Percentiles rank a stretch among this genome's conserved stretches.
Evolutionary conservation across 176 grass and related monocot genomes (phyloP).

Genomic region (Eremochloa ophiuroides): DNA sequence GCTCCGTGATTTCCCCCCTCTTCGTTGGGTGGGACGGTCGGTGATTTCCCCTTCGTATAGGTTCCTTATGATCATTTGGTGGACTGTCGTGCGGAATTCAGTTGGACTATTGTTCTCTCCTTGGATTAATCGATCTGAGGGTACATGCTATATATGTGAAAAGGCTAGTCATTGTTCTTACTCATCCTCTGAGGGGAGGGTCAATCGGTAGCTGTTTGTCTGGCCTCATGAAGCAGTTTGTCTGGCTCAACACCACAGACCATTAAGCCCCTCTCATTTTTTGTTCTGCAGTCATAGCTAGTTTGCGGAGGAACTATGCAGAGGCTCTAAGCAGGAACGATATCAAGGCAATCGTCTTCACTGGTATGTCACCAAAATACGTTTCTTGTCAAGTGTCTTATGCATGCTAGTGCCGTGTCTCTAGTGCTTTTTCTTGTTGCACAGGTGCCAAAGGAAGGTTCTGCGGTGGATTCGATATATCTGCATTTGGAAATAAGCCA

Average conservation of each 20-base stretch:
- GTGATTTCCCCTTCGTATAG: background rate
- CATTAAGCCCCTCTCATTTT: background rate
- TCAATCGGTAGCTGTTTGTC: no score
- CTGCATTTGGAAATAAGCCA: conserved; percentile 42
- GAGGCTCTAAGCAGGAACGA: conserved; percentile 65
- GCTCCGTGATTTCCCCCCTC: background rate
- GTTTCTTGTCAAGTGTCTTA: background rate
- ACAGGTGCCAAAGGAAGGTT: conserved; percentile 73
- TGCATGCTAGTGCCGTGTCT: background rate
- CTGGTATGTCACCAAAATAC: conserved; percentile 34
- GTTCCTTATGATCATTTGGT: no score
- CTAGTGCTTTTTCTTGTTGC: background rate
- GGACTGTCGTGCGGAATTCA: no score
- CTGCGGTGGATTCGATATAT: conserved; percentile 83
- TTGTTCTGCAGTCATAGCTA: conserved; percentile 56
- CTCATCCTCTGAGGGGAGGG: no score
- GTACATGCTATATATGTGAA: no score
- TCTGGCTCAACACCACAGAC: no score
- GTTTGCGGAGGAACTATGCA: conserved; percentile 52
- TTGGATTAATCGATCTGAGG: background rate
- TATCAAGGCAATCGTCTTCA: conserved; percentile 85
- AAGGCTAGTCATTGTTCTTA: no score
- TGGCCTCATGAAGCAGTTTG: background rate
- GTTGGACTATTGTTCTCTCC: background rate
- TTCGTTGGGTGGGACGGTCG: background rate